Evolutionary conservation across 345 rosid genomes (phyloP).

Genomic region (Salix udensis): DNA sequence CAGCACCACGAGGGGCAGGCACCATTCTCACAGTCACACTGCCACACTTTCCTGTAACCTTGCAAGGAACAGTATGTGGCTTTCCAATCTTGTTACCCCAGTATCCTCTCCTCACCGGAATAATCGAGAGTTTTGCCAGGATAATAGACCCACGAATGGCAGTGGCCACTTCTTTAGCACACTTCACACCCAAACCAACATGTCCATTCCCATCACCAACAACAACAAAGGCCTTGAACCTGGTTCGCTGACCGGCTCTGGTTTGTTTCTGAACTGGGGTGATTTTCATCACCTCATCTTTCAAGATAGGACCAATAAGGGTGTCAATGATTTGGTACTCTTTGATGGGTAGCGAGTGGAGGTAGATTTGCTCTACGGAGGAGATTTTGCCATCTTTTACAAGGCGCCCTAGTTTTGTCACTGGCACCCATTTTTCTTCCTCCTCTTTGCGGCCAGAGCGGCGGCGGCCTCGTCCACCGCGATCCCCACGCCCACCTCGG

Average conservation of each 20-base stretch:
- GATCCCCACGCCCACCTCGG: background rate
- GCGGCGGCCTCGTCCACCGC: constrained; percentile 32
- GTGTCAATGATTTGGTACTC: constrained; percentile 79
- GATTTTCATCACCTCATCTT: constrained; percentile 96
- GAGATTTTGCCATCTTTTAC: constrained; percentile 47
- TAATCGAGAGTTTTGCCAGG: constrained; percentile 59
- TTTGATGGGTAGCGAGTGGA: constrained; percentile 82
- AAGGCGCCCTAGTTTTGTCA: constrained; percentile 86
- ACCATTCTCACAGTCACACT: constrained; percentile 73
- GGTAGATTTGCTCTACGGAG: constrained; percentile 67
- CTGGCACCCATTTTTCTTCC: constrained; percentile 84
- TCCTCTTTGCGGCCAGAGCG: constrained; percentile 52
- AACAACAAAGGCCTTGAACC: constrained; percentile 73
- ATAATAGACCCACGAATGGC: constrained; percentile 66
- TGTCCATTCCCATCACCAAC: constrained; percentile 64
- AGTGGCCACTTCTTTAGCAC: constrained; percentile 68
- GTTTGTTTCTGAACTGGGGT: constrained; percentile 91
- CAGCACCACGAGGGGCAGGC: constrained; percentile 78
- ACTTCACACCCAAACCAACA: constrained; percentile 69
- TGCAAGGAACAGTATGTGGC: constrained; percentile 70
- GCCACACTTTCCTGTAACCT: constrained; percentile 74
- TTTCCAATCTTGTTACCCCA: constrained; percentile 79
- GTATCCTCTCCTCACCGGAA: constrained; percentile 70
- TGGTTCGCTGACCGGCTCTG: constrained; percentile 67
- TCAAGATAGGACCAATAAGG: constrained; percentile 62